Percentiles rank a stretch among this genome's conserved stretches.
Conservation (phyloP, 2,329 filamentous ascomycete species). For the Myriosclerotinia scirpicola region DNA sequence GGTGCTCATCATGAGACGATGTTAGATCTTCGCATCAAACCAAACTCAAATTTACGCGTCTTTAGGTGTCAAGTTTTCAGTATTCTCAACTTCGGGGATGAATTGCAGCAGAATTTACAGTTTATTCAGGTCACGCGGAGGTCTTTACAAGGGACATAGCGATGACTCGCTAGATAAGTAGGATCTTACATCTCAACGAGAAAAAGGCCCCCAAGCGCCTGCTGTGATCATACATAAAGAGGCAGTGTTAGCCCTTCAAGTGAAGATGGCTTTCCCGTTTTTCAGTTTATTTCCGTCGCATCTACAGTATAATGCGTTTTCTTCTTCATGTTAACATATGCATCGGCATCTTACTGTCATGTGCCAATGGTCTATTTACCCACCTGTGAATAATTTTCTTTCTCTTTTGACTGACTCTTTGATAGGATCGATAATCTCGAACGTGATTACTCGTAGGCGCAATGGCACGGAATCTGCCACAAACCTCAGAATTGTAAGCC, state of each 20-base stretch:
- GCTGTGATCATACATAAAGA: slow-evolving; percentile 12
- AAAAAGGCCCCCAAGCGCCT: background rate
- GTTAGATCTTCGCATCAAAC: background rate
- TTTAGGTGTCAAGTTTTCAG: background rate
- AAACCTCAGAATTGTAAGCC: slow-evolving; percentile 20
- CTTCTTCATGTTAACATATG: slow-evolving; percentile 5
- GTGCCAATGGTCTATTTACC: slow-evolving; percentile 16
- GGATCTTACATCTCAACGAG: background rate
- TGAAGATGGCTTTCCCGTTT: background rate
- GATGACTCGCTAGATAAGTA: background rate
- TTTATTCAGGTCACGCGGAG: background rate
- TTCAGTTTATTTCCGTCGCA: background rate
- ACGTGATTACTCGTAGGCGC: background rate
- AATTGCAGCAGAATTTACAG: background rate
- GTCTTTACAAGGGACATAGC: background rate
- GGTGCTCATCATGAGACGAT: slow-evolving; percentile 8
- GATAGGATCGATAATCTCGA: background rate
- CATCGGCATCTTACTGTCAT: slow-evolving; percentile 16
- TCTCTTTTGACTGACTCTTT: background rate
- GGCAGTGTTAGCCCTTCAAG: background rate
- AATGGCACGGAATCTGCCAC: background rate
- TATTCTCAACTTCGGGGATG: background rate
- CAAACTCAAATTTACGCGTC: background rate
- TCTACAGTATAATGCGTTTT: slow-evolving; percentile 7
- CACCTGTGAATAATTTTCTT: background rate